A percentile compares a stretch with the other conserved stretches of the same genome.
Conservation (phyloP, 805 yeast species). For the Saccharomycopsis sp. region DNA sequence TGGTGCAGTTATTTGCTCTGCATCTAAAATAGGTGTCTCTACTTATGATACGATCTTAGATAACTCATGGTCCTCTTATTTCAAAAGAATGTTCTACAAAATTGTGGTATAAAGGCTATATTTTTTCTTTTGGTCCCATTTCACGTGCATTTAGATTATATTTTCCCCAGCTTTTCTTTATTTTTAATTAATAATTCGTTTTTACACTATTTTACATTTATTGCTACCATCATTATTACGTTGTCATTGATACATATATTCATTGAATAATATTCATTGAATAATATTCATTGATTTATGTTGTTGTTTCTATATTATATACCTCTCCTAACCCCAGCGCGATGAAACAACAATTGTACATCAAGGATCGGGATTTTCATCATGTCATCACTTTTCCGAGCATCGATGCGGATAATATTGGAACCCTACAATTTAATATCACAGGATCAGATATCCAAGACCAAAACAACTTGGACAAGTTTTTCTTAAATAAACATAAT, state of each 20-base stretch:
- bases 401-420: background rate
- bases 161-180: background rate
- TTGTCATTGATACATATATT: no score
- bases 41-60: slow-evolving; percentile 2
- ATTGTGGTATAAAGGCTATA: background rate
- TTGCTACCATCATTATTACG: no score
- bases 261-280: no score
- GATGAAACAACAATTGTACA: slow-evolving; percentile 7
- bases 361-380: slow-evolving; percentile 16
- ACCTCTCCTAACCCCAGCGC: background rate
- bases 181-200: no score
- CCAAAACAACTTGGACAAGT: background rate
- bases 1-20: background rate
- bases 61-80: background rate
- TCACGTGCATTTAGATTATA: background rate
- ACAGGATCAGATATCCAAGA: background rate
- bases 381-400: slow-evolving; percentile 8
- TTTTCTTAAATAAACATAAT: background rate
- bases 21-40: background rate
- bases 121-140: background rate
- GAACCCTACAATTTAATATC: background rate
- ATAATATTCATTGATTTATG: background rate
- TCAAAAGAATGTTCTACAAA: slow-evolving; percentile 9
- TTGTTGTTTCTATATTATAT: no score
- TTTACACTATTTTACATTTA: no score